These are phyloP conservation scores for Paspalum notatum DNA, from an alignment of 176 grass and related monocot species.

Conservation along the genomic window DNA sequence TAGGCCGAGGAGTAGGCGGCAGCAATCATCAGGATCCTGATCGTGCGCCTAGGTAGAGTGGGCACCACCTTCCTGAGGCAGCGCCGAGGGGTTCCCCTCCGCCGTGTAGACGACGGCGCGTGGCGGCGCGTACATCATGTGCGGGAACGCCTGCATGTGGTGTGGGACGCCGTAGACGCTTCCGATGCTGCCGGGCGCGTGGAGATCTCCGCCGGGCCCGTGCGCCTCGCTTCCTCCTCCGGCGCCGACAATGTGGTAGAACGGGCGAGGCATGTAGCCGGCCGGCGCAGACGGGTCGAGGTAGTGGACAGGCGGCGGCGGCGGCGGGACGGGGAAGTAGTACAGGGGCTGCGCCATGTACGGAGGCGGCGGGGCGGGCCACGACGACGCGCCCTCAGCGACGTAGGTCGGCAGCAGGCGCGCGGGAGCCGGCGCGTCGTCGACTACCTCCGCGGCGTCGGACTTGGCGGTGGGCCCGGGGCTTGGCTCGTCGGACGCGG, in stretches of 20 bases:
- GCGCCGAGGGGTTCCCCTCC: conserved; percentile 36
- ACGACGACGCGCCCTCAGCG: conserved; percentile 32
- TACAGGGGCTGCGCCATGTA: conserved; percentile 65
- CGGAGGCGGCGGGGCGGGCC: conserved; percentile 49
- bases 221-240: conserved; percentile 37
- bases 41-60: conserved; percentile 34
- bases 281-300: conserved; percentile 42
- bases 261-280: conserved; percentile 44
- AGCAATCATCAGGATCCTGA: conserved; percentile 24
- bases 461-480: conserved; percentile 25
- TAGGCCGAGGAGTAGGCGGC: conserved; percentile 19
- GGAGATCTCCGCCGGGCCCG: conserved; percentile 33
- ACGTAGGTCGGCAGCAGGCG: not conserved
- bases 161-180: conserved; percentile 53
- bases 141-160: conserved; percentile 45
- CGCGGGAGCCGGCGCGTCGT: conserved; percentile 32
- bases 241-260: conserved; percentile 45
- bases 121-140: conserved; percentile 42
- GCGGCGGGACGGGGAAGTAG: conserved; percentile 49
- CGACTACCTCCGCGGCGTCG: conserved; percentile 39
- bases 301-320: conserved; percentile 50
- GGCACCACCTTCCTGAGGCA: conserved; percentile 37
- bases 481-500: conserved; percentile 59
- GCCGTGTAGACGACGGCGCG: conserved; percentile 17
- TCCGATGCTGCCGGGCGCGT: conserved; percentile 27